Base-by-base conservation (phyloP, 257 asterid species). In the Rubia yunnanensis region DNA sequence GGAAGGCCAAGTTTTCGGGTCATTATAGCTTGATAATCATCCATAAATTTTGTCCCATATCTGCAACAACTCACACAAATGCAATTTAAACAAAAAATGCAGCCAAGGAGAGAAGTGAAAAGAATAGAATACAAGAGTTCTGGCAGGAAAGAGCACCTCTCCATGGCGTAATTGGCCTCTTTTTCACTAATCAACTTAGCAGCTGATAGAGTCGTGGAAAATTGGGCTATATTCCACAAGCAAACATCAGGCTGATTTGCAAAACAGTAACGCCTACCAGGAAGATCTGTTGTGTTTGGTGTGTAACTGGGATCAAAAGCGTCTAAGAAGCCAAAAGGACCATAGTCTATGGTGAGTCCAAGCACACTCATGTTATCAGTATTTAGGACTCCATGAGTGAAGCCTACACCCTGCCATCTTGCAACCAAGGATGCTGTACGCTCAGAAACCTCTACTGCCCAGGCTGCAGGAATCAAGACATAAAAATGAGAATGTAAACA, bases 281-380 rank as follows among this genome's bases (percentile, higher is more conserved):
- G 99, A 77, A 94, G 95, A 85, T 94, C 99, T 46, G 99, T 94
- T 50, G 99, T 94, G 74, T 94, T 94, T 74, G 99, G 99, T n/a
- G 99, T 94, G 80, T 59, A 94, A 76, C 92, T 85, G 60, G 99
- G 99, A 78, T 94, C 99, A 80, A 90, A 94, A 31, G 97, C 99
- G 28, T 94, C 99, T 80, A 94, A 78, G 82, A 94, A 94, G 59
- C 99, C 99, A 54, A 86, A 94, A 65, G 99, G 99, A 50, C 99
- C 99, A 75, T 90, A 94, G 77, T 94, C 99, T 46, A 94, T 90
- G 65, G 99, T 90, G 64, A 88, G 95, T 20, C 99, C 97, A 67
- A 94, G 73, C 46, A 88, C 86, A 60, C 99, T 94, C 99, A 94
- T 94, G 82, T 94, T 94, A 76, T 94, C 99, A 13, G 99, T 94